Base-by-base conservation (phyloP, 2,329 filamentous ascomycete genomes). In the Cryphonectria naterciae region DNA sequence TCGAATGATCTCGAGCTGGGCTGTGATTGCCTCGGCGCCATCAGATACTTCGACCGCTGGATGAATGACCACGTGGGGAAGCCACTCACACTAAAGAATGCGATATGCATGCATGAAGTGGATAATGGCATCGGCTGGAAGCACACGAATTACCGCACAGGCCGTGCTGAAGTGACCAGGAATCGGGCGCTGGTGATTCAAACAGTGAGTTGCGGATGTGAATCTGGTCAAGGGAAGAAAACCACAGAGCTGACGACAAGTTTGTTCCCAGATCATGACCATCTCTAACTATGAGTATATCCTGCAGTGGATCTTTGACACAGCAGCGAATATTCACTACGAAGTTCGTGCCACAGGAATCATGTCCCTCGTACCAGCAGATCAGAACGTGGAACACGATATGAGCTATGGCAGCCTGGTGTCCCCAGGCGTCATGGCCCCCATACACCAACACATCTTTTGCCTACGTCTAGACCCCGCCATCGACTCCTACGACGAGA, bases 371-470 rank as follows among this genome's bases (percentile, higher is more conserved):
- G 84, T 82, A 19, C 79, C 78, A 87, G 71, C 78, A 81, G 5
- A 85, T 84, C 37, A 85, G 81, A 22, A 68, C 70, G 7, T 73
- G 69, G 61, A 39, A 61, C 67, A 69, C 25, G 39, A 61, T 15
- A 69, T 69, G 22, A 79, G 76, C 13, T 69, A 69, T 41, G 62
- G 68, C 2, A 66, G 32, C 70, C 83, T 87, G 6, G 87, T 89
- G 3, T 81, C 81, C 8, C 82, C 83, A 0, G 87, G 87, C 1
- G 85, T 85, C 0, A 80, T 88, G 19, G 87, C 87, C 0, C 85
- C 85, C 65, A 87, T 88, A 76, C 87, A 89, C 74, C 87, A 89
- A 74, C 87, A 89, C 77, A 81, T 89, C 68, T 89, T 89, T 78
- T 82, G 79, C 64, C 74, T 85, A 39, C 83, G 86, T 3, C 83